These are phyloP conservation scores for Flaveria bidentis DNA, from an alignment of 129 eudicot genomes.

Conservation along the genomic window DNA sequence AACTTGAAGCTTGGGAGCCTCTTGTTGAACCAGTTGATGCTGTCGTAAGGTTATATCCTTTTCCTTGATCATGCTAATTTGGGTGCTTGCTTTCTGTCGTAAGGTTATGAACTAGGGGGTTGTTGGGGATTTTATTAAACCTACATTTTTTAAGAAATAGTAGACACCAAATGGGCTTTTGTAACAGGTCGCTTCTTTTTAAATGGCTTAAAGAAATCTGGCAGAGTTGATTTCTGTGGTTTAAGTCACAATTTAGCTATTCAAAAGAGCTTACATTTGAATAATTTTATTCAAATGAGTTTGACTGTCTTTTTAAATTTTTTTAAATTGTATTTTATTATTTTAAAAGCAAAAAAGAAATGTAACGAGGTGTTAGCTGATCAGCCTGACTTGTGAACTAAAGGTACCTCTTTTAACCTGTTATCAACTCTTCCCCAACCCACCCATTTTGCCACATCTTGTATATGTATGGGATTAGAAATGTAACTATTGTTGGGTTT, in stretches of 20 bases:
- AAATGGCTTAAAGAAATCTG: not conserved
- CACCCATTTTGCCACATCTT: not conserved
- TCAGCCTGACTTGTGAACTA: not conserved
- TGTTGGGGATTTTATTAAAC: not conserved
- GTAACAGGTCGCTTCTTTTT: not conserved
- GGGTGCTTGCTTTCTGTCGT: not conserved
- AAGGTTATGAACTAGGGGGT: slow-evolving; percentile 2
- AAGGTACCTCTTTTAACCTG: not conserved
- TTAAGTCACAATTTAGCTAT: not conserved
- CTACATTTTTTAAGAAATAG: not conserved
- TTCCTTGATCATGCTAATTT: not conserved
- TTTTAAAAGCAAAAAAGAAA: not conserved
- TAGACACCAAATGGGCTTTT: not conserved
- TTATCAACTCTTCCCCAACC: not conserved
- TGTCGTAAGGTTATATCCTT: slow-evolving; percentile 62
- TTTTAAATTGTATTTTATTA: not conserved
- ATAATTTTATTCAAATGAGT: not conserved
- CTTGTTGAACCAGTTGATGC: slow-evolving; percentile 93
- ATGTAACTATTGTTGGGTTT: not conserved
- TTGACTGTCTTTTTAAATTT: not conserved
- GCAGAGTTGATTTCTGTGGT: not conserved
- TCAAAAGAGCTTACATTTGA: not conserved
- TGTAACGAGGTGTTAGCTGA: not conserved
- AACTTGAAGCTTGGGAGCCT: slow-evolving; percentile 98
- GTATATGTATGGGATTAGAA: not conserved